Evolutionary conservation across 2,329 filamentous ascomycete species (phyloP), one percentile per base, ranked within the genome.

Genomic region (Ophiosphaerella herpotricha): DNA sequence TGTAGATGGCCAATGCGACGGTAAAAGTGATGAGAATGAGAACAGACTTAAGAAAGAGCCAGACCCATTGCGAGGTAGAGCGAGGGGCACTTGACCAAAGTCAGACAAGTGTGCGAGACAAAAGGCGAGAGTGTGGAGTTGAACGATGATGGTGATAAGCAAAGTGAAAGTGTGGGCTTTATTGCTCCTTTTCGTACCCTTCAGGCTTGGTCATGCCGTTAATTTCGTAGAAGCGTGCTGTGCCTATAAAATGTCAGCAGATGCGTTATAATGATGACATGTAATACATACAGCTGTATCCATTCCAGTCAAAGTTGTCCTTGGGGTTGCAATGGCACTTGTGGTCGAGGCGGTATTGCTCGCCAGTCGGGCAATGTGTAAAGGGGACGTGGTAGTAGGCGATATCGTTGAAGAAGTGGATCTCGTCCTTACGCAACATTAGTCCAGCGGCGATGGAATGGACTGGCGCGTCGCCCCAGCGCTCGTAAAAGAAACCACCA

Each of bases 281-380:
- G 2, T 8, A 1, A 6, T 54, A 80, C 90, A 80, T 84, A 95
- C 92, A 97, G 73, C 91, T 96, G 74, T 97, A 97, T 44, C 90
- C 89, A 76, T 96, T 97, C 95, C 95, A 99, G 77, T 99, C 94
- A 80, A 99, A 99, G 80, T 99, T 99, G 52, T 97, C 90, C 68
- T 88, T 87, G 7, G 94, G 93, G 70, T 99, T 91, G 78, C 94
- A 99, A 75, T 92, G 88, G 75, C 94, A 99, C 72, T 90, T 92
- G 61, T 93, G 85, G 60, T 96, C 88, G 47, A 92, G 75, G 58
- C 92, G 85, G 46, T 83, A 85, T 77, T 96, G 83, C 76, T 97
- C 91, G 46, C 88, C 89, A 0, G 91, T 96, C 2, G 94, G 94
- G 75, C 94, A 99, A 76, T 99, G 94, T 4, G 92, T 97, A 74